Conservation (phyloP, 306 rosid genomes). For the Trifolium repens region DNA sequence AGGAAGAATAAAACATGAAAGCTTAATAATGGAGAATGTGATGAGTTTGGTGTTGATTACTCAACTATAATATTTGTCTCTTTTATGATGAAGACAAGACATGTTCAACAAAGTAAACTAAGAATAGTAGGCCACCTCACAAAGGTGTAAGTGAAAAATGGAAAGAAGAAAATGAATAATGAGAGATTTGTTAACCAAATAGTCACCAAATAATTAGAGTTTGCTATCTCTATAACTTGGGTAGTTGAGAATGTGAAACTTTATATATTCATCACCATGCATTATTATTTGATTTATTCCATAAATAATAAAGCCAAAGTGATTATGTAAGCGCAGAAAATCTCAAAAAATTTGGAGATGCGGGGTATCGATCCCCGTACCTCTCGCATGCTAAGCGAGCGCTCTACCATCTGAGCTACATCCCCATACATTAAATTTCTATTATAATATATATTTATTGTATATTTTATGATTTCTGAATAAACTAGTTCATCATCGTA, state of each 20-base stretch:
- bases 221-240: conserved; percentile 17
- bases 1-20: conserved; percentile 11
- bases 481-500: background rate
- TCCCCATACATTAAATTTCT: conserved; percentile 44
- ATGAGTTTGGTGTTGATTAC: conserved; percentile 9
- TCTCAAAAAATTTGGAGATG: conserved; percentile 51
- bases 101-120: conserved; percentile 11
- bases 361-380: conserved; percentile 93
- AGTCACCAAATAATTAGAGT: conserved; percentile 41
- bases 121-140: conserved; percentile 44
- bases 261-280: no score
- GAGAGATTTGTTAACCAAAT: conserved; percentile 40
- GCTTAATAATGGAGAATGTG: conserved; percentile 36
- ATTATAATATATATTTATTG: no score
- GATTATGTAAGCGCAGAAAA: background rate
- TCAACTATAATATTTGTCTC: conserved; percentile 7
- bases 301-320: no score
- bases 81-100: conserved; percentile 34
- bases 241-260: background rate
- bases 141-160: conserved; percentile 28
- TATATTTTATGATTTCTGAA: no score
- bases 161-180: conserved; percentile 31
- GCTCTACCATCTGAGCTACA: conserved; percentile 99
- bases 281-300: no score
- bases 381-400: conserved; percentile 99